phyloP scores from a whole-genome alignment of 768 basidiomycete genomes.

The Tulasnella sp. region DNA sequence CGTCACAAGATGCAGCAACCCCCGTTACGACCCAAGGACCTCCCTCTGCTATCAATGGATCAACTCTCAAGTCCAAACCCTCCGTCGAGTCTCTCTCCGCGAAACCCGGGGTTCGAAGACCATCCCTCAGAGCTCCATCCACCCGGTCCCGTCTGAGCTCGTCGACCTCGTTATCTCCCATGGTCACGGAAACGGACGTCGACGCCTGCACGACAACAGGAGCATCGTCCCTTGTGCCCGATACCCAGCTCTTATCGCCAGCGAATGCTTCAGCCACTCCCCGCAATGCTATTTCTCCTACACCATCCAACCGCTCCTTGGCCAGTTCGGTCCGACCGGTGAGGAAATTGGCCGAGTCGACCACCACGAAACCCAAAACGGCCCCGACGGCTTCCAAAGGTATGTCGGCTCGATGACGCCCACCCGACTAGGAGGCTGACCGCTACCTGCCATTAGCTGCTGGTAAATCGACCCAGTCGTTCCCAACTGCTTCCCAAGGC shows the following conservation, averaged over 20 bases:
- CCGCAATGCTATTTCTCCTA: not conserved
- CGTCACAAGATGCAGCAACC: not conserved
- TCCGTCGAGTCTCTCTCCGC: not conserved
- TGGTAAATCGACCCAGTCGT: not conserved
- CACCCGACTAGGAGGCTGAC: not conserved
- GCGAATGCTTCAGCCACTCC: not conserved
- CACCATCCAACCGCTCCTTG: not conserved
- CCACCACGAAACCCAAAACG: not conserved
- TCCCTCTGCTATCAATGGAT: not conserved
- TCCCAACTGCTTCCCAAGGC: not conserved
- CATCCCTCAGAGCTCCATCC: not conserved
- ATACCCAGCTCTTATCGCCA: not conserved
- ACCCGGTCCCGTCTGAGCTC: slow-evolving; percentile 7
- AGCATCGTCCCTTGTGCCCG: not conserved
- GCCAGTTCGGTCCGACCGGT: not conserved
- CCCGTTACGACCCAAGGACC: not conserved
- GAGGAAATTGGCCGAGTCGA: not conserved
- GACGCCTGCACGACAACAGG: not conserved
- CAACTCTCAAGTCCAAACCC: not conserved
- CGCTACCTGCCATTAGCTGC: not conserved
- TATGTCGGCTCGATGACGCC: not conserved
- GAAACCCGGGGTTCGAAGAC: not conserved
- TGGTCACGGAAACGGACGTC: not conserved
- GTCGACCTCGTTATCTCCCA: not conserved
- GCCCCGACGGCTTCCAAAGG: not conserved